Conservation (phyloP, 169 alveolate genomes). For the Theileria luwenshuni region DNA sequence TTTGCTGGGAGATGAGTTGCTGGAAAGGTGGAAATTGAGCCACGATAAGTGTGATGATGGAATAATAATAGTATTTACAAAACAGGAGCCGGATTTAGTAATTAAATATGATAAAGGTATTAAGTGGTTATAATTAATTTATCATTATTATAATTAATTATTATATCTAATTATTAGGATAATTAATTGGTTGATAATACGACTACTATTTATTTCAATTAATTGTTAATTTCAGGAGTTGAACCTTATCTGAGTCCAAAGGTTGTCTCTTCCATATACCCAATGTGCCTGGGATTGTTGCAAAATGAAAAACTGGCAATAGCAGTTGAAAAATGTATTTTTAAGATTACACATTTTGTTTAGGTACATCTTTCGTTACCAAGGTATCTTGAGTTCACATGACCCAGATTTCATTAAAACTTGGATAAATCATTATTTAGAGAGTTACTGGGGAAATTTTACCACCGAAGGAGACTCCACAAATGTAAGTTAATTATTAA, state of each 20-base stretch:
- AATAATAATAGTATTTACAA: slow-evolving; percentile 34
- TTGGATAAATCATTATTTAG: neutral
- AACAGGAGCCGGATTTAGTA: slow-evolving; percentile 32
- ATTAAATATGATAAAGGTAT: slow-evolving; percentile 59
- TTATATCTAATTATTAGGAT: no score
- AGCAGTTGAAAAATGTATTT: slow-evolving; percentile 57
- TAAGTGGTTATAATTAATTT: neutral
- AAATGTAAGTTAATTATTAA: slow-evolving; percentile 32
- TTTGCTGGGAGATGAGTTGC: slow-evolving; percentile 52
- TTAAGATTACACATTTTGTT: slow-evolving; percentile 17
- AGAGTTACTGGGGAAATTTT: slow-evolving; percentile 61
- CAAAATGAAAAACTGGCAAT: slow-evolving; percentile 44
- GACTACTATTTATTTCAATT: neutral
- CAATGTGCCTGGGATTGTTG: slow-evolving; percentile 48
- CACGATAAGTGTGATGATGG: slow-evolving; percentile 68
- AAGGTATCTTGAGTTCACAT: slow-evolving; percentile 13
- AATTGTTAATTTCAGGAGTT: no score
- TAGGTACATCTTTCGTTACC: slow-evolving; percentile 35
- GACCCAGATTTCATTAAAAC: no score
- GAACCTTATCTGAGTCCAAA: slow-evolving; percentile 63
- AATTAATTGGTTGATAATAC: neutral
- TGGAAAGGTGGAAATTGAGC: slow-evolving; percentile 57
- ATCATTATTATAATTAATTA: neutral
- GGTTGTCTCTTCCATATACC: slow-evolving; percentile 58
- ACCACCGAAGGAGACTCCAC: slow-evolving; percentile 66